Evolutionary conservation across 306 rosid genomes (phyloP), one percentile per base, ranked within the genome.

Genomic region (Begonia fuchsioides): DNA sequence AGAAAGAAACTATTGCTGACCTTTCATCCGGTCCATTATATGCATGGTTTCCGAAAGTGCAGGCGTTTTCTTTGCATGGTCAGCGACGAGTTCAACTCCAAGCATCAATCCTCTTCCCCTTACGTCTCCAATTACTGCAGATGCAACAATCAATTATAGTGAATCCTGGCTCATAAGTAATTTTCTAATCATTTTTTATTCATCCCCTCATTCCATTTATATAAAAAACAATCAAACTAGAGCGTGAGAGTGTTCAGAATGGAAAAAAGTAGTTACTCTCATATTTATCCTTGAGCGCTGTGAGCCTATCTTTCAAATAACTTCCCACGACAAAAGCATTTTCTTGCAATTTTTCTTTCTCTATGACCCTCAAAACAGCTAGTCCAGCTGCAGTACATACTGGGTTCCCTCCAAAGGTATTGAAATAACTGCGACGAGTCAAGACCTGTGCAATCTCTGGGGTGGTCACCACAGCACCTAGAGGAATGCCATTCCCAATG

Each of bases 401-500:
- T 35, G 97, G 97, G 44, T 88, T 88, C 44, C 97, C 97, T 35
- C 90, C 95, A 12, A 88, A 88, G 58, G 97, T 88, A 70, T 88
- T 88, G 60, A 78, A 88, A 76, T 78, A 88, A 60, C 43, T 72
- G 13, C 95, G 63, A 19, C 66, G 72, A 57, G 81, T 79, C 72
- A 90, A 63, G 47, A 65, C 93, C 70, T 70, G 20, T 11, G 94
- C 87, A 43, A 90, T 76, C 72, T 73, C 81, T 14, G 95, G 92
- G 12, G 97, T 90, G 1, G 95, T 90, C 39, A 84, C 94, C 52
- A 90, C 93, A 39, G 97, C 97, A 46, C 95, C 97, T 19, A 90
- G 77, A 44, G 97, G 97, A 61, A 79, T 77, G 17, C 97, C 97
- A 64, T 85, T 90, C 45, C 97, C 97, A 69, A 90, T 76, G 44